A percentile compares a stretch with the other conserved stretches of the same genome.
These are phyloP conservation scores for Persicaria maculosa DNA, from an alignment of 148 eudicot genomes.

Conservation along the genomic window DNA sequence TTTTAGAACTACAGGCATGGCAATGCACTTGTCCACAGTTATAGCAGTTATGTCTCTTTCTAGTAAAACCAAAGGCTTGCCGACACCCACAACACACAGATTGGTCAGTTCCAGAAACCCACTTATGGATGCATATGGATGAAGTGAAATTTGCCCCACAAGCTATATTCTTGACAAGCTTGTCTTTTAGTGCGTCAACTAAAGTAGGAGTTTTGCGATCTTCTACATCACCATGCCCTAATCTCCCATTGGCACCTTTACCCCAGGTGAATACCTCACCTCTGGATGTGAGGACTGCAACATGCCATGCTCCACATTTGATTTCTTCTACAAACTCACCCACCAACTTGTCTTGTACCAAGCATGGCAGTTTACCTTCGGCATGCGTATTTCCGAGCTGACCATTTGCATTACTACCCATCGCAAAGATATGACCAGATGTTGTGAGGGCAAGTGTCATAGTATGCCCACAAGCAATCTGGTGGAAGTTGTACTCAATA, in stretches of 20 bases:
- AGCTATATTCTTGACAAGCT: constrained; percentile 26
- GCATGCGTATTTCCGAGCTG: constrained; percentile 32
- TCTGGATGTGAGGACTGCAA: constrained; percentile 33
- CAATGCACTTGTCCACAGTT: constrained; percentile 39
- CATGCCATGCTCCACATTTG: constrained; percentile 31
- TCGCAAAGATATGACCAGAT: constrained; percentile 30
- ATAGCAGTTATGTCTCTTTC: constrained; percentile 37
- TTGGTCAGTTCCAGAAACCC: constrained; percentile 38
- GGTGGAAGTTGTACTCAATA: constrained; percentile 27
- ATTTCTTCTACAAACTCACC: constrained; percentile 39
- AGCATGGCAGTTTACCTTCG: constrained; percentile 25
- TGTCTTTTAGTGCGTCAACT: constrained; percentile 33
- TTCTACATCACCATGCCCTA: constrained; percentile 36
- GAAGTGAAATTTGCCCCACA: constrained; percentile 35
- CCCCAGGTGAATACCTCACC: constrained; percentile 39
- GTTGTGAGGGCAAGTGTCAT: constrained; percentile 34
- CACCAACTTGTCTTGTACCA: constrained; percentile 31
- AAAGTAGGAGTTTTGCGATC: constrained; percentile 27
- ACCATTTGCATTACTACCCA: constrained; percentile 30
- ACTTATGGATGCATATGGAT: constrained; percentile 35
- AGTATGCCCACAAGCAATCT: constrained; percentile 28
- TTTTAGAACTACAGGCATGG: constrained; percentile 32
- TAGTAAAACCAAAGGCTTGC: constrained; percentile 34
- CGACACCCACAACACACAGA: constrained; percentile 30
- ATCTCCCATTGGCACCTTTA: constrained; percentile 31